Percentiles rank a stretch among this genome's conserved stretches.
Evolutionary conservation across 257 asterid genomes (phyloP).

Genomic region (Solanum etuberosum): DNA sequence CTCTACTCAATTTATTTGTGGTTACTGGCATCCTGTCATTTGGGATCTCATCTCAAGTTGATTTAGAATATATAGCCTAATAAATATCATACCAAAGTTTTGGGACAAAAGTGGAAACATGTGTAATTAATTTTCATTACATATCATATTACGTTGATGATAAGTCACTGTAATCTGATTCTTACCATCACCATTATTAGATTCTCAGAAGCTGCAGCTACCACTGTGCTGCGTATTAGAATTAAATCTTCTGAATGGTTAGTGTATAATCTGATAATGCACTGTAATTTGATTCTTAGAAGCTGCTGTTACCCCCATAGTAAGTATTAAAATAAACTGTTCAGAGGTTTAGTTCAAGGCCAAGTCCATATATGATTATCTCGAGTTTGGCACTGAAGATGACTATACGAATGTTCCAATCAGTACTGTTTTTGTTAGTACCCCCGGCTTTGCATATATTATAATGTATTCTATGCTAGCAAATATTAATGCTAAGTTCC

Average conservation of each 20-base stretch:
- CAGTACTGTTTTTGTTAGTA: background rate
- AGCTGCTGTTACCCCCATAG: background rate
- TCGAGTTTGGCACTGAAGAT: background rate
- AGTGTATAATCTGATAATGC: background rate
- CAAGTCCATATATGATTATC: background rate
- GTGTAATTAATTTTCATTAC: background rate
- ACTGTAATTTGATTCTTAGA: background rate
- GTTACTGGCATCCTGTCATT: background rate
- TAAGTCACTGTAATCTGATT: background rate
- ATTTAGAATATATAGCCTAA: background rate
- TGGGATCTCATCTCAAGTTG: background rate
- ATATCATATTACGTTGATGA: background rate
- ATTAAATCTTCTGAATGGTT: background rate
- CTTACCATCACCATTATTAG: background rate
- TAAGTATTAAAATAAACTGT: background rate
- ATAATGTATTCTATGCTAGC: background rate
- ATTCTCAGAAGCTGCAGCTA: background rate
- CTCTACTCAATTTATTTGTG: background rate
- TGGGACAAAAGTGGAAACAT: background rate
- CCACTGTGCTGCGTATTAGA: background rate
- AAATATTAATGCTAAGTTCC: background rate
- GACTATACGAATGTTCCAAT: background rate
- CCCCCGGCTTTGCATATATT: background rate
- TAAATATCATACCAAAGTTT: background rate
- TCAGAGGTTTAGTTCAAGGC: background rate